Evolutionary conservation across 495 filamentous ascomycete genomes (phyloP).

Genomic region (Annulohypoxylon maeteangense): DNA sequence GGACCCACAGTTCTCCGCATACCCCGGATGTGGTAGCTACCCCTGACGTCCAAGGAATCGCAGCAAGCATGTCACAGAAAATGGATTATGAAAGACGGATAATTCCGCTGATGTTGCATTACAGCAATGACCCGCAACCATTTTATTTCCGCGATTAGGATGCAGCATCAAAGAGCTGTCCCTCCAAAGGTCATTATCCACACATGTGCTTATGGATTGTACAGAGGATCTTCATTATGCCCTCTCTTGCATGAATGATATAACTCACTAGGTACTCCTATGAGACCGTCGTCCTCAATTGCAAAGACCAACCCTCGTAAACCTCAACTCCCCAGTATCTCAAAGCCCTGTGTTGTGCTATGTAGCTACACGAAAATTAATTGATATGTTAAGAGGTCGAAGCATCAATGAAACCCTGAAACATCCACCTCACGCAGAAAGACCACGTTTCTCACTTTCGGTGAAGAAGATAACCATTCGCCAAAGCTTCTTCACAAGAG

Average conservation of each 20-base stretch:
- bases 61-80: background rate
- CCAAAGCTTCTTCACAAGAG: conserved; percentile 96
- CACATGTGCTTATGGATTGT: background rate
- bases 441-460: conserved; percentile 90
- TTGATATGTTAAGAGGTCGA: background rate
- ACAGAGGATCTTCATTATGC: background rate
- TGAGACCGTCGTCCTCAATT: background rate
- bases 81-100: background rate
- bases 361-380: background rate
- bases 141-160: background rate
- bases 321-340: background rate
- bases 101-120: background rate
- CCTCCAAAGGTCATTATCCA: background rate
- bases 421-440: conserved; percentile 67
- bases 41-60: conserved; percentile 9
- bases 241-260: background rate
- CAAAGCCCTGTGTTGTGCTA: background rate
- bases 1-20: conserved; percentile 24
- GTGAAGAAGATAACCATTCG: conserved; percentile 98
- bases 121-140: background rate
- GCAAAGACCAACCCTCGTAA: background rate
- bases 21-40: conserved; percentile 3
- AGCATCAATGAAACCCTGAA: background rate
- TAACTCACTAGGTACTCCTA: background rate
- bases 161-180: background rate